Evolutionary conservation across 768 basidiomycete species (phyloP), one percentile per base, ranked within the genome.

Genomic region (Podaxis sp.): DNA sequence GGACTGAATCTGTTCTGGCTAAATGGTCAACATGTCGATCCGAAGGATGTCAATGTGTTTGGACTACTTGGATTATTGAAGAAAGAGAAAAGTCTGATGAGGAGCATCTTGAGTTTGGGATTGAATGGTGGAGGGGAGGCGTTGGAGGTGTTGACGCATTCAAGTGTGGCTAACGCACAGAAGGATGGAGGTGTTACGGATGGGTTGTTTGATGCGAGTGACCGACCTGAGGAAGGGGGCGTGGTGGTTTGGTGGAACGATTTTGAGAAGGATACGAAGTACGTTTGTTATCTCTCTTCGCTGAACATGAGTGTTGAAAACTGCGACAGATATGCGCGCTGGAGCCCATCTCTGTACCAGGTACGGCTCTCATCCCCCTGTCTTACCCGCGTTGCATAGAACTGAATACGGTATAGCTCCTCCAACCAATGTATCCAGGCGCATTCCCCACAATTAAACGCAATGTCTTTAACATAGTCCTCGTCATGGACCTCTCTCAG

Each of bases 241-340:
- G 79, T 90, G 3, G 80, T 95, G 40, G 69, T 87, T 0, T 98
- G 91, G 85, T 91, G 89, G 88, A 99, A 98, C 71, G 88, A 99
- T 68, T 73, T 98, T 18, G 89, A 92, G 74, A 90, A 84, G 63
- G 97, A 98, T 72, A 77, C 74, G 42, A 78, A 86, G 78, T 93
- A 74, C 62, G 77, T 67, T 10, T 16, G 0, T 70, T 67, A 65
- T 62, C 61, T 4, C 42, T 36, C 42, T 38, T 5, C 40, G 1
- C 38, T 21, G n/a, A 3, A 27, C 11, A 37, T 1, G 4, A 13
- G n/a, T 9, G 18, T 18, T 44, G n/a, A 44, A 16, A 18, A 14
- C 42, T 16, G 16, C 11, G 38, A n/a, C 16, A 85, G 83, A 55
- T 89, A 89, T 62, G 73, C 77, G 4, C 68, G 70, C 21, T 88